Base-by-base conservation (phyloP, 805 yeast species). In the Torulaspora franciscae region DNA sequence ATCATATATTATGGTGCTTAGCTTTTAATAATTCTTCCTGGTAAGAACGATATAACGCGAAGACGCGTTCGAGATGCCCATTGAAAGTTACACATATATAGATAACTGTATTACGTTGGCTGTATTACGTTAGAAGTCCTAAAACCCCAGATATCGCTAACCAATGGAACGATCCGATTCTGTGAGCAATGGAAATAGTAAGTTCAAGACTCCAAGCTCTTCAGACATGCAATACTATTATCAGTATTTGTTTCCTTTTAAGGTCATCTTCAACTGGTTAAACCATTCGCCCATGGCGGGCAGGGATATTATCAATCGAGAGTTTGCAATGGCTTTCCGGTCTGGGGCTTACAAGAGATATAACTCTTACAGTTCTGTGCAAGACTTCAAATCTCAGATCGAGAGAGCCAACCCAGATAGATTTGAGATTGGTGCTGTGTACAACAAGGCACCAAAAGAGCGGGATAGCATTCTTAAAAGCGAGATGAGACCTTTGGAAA, bases 391-490 rank as follows among this genome's bases (percentile, higher is more conserved):
- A 58, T 69, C 75, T n/a, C 79, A 85, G 9, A 91, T 90, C 3
- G 73, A 83, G 15, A 73, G 69, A 39, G 76, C 87, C 11, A 79
- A 80, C 47, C 99, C 99, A 1, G 80, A 85, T 28, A 81, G 99
- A 64, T 93, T 93, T 61, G 99, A 93, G 67, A 77, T 93, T 40
- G 99, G 99, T 26, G 96, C 98, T 0, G 82, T 89, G 3, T 93
- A 89, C 61, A 75, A 87, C 1, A 81, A 84, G 11, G 87, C 86
- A 50, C 99, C 98, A n/a, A 80, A 79, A 45, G 86, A 88, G 47
- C 74, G 95, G 42, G 90, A 86, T 58, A 73, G 80, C 7, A 70
- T 88, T 11, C 79, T 95, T 14, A 85, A 85, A 55, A 74, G 74
- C 25, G 83, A 86, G 17, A 78, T 89, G 82, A 81, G 79, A 56